Base-by-base conservation (phyloP, 2,329 filamentous ascomycete genomes). In the Ascosphaera acerosa region DNA sequence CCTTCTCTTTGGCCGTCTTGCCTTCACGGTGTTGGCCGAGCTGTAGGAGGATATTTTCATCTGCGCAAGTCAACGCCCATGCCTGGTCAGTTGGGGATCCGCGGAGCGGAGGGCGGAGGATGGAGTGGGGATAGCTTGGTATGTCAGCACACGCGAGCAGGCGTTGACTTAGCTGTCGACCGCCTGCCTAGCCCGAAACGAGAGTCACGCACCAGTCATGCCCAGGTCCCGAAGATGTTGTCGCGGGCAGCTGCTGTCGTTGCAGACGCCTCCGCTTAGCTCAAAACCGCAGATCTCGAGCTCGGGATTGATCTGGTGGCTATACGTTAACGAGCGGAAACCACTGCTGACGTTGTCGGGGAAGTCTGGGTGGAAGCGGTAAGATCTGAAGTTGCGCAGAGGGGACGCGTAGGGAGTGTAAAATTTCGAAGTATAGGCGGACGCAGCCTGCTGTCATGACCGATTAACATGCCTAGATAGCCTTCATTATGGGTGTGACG, bases 251-350 rank as follows among this genome's bases (percentile, higher is more conserved):
- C 64, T 58, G 35, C 55, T 49, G 45, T 82, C 76, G 41, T 73
- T 71, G 62, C 87, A 94, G 40, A 61, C 57, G 36, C 69, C 68
- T 32, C 70, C 70, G 30, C 62, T 59, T 38, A 76, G 55, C 50
- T 90, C 77, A 43, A 67, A 73, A 22, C 69, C 72, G 51, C 87
- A 97, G 30, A 94, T 46, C 37, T 66, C 64, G 41, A 65, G 70
- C 36, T 67, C 61, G 15, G 70, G 61, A 47, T 92, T 70, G 52
- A 97, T 90, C 41, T 71, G 73, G 52, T 90, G 77, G 55, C 78
- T 92, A 55, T 84, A 94, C 27, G 82, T 94, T 57, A 89, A 62
- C 39, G 87, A 94, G 46, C 75, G 72, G 46, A 81, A 73, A 27
- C 84, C 84, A 37, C 72, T 74, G 34, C 66, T 49, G 34, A 91